Percentiles rank a stretch among this genome's conserved stretches.
Evolutionary conservation across 305 asterid species (phyloP).

Genomic region (Fraxinus angustifolia): DNA sequence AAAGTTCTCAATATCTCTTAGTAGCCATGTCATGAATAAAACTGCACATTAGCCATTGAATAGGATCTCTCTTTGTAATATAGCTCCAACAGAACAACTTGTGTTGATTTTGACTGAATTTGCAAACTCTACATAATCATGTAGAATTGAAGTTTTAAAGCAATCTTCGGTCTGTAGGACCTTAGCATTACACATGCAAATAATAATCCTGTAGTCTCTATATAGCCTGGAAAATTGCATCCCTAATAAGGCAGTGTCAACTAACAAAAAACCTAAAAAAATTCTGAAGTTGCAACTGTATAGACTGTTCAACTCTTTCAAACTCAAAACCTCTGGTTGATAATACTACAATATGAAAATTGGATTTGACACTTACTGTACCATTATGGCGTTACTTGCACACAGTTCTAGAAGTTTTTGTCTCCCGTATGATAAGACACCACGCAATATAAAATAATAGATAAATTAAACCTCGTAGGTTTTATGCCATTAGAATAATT

Average conservation of each 20-base stretch:
- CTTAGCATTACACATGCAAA: background rate
- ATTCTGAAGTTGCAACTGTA: background rate
- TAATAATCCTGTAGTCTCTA: background rate
- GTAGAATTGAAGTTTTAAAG: background rate
- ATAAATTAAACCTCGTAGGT: background rate
- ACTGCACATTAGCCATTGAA: background rate
- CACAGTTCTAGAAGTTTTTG: background rate
- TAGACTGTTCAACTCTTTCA: background rate
- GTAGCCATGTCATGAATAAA: background rate
- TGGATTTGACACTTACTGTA: background rate
- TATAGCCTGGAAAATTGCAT: background rate
- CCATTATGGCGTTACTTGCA: background rate
- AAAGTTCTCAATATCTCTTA: background rate
- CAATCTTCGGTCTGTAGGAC: background rate
- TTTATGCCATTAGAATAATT: slow-evolving; percentile 1
- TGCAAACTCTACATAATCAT: background rate
- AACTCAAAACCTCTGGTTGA: background rate
- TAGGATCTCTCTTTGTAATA: background rate
- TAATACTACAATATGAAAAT: background rate
- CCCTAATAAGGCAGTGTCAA: background rate
- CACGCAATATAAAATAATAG: background rate
- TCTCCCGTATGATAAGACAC: background rate
- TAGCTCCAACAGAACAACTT: background rate
- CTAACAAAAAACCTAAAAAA: background rate
- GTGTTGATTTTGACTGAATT: background rate